These are phyloP conservation scores for Fusarium verrucosum DNA, from an alignment of 2,329 filamentous ascomycete genomes.

Conservation along the genomic window DNA sequence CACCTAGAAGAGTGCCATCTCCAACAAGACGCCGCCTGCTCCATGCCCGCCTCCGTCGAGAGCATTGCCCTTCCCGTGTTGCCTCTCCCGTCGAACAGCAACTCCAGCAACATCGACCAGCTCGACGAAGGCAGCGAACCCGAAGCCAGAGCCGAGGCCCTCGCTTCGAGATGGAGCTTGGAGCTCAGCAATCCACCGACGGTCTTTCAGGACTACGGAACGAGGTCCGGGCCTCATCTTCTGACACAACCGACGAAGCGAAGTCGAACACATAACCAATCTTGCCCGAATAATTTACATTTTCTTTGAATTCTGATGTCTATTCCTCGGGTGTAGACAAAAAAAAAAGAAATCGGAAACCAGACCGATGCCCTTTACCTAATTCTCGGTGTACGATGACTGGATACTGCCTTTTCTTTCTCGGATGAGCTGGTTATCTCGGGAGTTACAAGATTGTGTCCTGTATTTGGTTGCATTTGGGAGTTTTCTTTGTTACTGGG, in stretches of 20 bases:
- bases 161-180: conserved; percentile 45
- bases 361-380: conserved; percentile 29
- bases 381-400: conserved; percentile 30
- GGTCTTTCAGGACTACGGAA: conserved; percentile 48
- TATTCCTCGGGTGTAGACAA: conserved; percentile 6
- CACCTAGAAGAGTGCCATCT: conserved; percentile 49
- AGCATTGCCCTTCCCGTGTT: conserved; percentile 56
- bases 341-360: conserved; percentile 20
- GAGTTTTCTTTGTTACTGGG: conserved; percentile 6
- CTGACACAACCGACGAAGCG: conserved; percentile 32
- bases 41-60: conserved; percentile 54
- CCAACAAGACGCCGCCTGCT: conserved; percentile 55
- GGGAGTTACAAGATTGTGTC: conserved; percentile 22
- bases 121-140: conserved; percentile 51
- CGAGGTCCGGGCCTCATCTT: conserved; percentile 46
- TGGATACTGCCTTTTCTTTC: conserved; percentile 9
- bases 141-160: conserved; percentile 52
- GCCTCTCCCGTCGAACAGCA: conserved; percentile 49
- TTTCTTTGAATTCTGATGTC: background rate
- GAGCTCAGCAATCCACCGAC: conserved; percentile 41
- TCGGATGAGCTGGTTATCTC: conserved; percentile 34
- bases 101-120: conserved; percentile 39
- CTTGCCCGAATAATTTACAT: background rate
- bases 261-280: conserved; percentile 17
- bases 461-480: conserved; percentile 4